A percentile compares a stretch with the other conserved stretches of the same genome.
Evolutionary conservation across 331 rosid species (phyloP).

Genomic region (Dryas integrifolia): DNA sequence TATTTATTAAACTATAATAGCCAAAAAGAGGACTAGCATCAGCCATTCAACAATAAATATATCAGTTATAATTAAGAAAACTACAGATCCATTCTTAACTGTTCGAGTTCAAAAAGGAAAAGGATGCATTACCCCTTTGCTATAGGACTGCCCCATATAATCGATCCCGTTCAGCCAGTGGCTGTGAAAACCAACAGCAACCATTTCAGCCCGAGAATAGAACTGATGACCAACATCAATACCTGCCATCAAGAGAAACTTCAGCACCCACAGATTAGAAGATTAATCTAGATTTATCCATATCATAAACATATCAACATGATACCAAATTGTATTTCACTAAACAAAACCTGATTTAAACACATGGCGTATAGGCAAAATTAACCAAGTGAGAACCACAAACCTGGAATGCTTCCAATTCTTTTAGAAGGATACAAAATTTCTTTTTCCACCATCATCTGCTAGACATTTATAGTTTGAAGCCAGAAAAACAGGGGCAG

Average conservation of each 20-base stretch:
- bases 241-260: constrained; percentile 48
- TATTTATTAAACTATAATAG: not conserved
- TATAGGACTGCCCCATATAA: constrained; percentile 64
- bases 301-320: constrained; percentile 1
- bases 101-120: constrained; percentile 9
- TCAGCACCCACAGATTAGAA: constrained; percentile 18
- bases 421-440: constrained; percentile 52
- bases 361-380: not conserved
- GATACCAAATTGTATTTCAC: not conserved
- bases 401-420: constrained; percentile 84
- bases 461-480: constrained; percentile 30
- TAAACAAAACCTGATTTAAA: not conserved
- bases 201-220: constrained; percentile 99
- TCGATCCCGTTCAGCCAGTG: constrained; percentile 98
- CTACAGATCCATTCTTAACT: not conserved
- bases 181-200: constrained; percentile 88
- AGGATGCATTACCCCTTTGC: constrained; percentile 55
- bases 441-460: constrained; percentile 66
- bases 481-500: constrained; percentile 2
- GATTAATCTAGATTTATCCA: not conserved
- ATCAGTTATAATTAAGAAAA: not conserved
- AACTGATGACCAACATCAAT: constrained; percentile 87
- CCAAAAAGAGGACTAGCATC: not conserved
- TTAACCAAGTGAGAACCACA: constrained; percentile 31
- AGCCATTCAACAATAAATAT: not conserved